A percentile compares a stretch with the other conserved stretches of the same genome.
Evolutionary conservation across 768 basidiomycete genomes (phyloP).

Genomic region (Trametes sanguinea): DNA sequence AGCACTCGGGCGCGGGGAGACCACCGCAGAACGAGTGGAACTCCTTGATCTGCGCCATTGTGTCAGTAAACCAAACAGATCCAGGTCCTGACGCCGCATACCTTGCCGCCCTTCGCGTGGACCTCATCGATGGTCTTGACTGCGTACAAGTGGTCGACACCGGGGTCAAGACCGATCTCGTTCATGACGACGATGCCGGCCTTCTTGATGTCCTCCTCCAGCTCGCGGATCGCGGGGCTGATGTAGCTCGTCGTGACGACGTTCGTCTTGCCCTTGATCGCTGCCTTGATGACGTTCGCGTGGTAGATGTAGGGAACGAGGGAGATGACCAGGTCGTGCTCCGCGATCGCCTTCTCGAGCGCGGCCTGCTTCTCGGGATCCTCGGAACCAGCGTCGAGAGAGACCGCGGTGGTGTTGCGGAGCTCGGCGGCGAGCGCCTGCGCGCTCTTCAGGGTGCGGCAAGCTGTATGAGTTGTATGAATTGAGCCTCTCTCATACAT

Average conservation of each 20-base stretch:
- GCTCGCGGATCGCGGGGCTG: conserved; percentile 84
- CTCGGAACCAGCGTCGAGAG: conserved; percentile 67
- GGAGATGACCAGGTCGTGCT: conserved; percentile 91
- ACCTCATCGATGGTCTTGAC: conserved; percentile 94
- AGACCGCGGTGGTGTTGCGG: conserved; percentile 68
- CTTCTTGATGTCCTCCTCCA: conserved; percentile 77
- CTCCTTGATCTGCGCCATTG: conserved; percentile 64
- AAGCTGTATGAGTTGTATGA: conserved; percentile 50
- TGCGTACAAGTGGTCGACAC: conserved; percentile 92
- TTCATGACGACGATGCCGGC: conserved; percentile 96
- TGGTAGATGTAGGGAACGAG: conserved; percentile 96
- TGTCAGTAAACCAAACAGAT: neutral
- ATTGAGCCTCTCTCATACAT: neutral
- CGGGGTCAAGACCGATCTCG: conserved; percentile 96
- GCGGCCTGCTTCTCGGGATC: conserved; percentile 51
- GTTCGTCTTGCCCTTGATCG: conserved; percentile 84
- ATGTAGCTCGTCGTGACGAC: conserved; percentile 98
- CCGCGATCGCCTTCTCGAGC: conserved; percentile 79
- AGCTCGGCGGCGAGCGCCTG: conserved; percentile 68
- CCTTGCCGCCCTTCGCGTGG: conserved; percentile 93
- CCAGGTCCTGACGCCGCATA: conserved; percentile 31
- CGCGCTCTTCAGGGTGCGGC: conserved; percentile 82
- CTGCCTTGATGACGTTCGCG: conserved; percentile 85
- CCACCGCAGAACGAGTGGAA: conserved; percentile 97
- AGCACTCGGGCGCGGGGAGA: conserved; percentile 87